Base-by-base conservation (phyloP, 441 rosid species). In the Bocquillonia castaneifolia region DNA sequence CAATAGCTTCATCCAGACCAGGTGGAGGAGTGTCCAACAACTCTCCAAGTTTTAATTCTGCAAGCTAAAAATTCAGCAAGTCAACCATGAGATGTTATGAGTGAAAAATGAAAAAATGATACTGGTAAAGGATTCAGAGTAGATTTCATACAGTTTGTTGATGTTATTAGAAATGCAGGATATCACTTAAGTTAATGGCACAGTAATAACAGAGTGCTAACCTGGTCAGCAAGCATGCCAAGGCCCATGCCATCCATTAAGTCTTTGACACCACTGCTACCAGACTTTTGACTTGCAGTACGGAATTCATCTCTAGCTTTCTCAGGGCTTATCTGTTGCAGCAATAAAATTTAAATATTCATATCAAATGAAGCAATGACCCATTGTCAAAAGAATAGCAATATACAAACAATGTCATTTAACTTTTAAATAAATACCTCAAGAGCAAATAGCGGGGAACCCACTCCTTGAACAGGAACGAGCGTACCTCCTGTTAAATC, bases 191-290 rank as follows among this genome's bases (percentile, higher is more conserved):
- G 39, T 25, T 5, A 29, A 28, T 18, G 23, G 40, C 0, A n/a
- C 29, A 36, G 50, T 20, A 28, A 66, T 42, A 69, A 51, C 50
- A 9, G 42, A 64, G 36, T 14, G n/a, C 63, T 66, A 64, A 91
- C 96, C 92, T 85, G 87, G 58, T 88, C 81, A 10, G 83, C 87
- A 55, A 89, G 82, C 88, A 79, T 82, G 52, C 93, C 93, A 5
- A 89, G 88, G 77, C 97, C 96, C 93, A 89, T 83, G 73, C 86
- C 85, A 58, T 83, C 81, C 90, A 89, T 84, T 39, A 91, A 67
- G 74, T 84, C 83, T 68, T 88, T 86, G 64, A 84, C 79, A 63
- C 84, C 85, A 31, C 74, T 73, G 31, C 82, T 78, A 23, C 78
- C 85, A 71, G 66, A 64, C 47, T 63, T 76, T 74, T 79, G 83